Evolutionary conservation across 331 rosid genomes (phyloP).

Genomic region (Malus hybrid): DNA sequence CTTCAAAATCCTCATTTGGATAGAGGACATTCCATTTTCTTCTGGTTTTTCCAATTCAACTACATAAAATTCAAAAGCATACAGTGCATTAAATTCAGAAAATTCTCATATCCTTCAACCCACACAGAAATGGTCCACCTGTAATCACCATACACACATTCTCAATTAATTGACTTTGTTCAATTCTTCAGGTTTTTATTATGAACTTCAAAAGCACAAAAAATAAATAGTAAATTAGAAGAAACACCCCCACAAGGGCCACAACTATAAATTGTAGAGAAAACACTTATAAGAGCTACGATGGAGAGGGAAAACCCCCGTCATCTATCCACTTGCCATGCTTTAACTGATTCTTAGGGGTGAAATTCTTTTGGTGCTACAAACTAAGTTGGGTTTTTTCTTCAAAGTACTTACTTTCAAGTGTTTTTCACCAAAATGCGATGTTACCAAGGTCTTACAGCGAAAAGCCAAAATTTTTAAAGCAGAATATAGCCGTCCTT

Average conservation of each 20-base stretch:
- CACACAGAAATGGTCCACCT: neutral
- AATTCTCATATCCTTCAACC: neutral
- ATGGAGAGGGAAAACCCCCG: too few species aligned
- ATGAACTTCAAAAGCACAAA: neutral
- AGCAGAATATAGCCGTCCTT: neutral
- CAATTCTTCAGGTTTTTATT: neutral
- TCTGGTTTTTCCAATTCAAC: constrained; percentile 34
- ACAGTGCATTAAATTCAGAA: neutral
- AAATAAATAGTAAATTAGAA: neutral
- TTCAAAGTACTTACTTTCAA: too few species aligned
- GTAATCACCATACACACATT: neutral
- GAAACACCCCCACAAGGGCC: too few species aligned
- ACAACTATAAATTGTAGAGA: too few species aligned
- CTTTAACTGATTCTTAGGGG: too few species aligned
- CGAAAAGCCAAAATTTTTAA: too few species aligned
- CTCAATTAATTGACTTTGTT: neutral
- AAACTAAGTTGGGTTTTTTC: too few species aligned
- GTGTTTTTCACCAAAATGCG: too few species aligned
- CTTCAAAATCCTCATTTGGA: constrained; percentile 28
- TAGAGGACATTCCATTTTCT: constrained; percentile 1
- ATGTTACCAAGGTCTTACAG: too few species aligned
- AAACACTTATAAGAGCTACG: too few species aligned
- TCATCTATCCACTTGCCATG: too few species aligned
- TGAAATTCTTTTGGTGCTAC: too few species aligned
- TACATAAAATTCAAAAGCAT: constrained; percentile 1